A percentile compares a stretch with the other conserved stretches of the same genome.
phyloP scores from a whole-genome alignment of 2,329 filamentous ascomycete species.

The Thielaviopsis populi region DNA sequence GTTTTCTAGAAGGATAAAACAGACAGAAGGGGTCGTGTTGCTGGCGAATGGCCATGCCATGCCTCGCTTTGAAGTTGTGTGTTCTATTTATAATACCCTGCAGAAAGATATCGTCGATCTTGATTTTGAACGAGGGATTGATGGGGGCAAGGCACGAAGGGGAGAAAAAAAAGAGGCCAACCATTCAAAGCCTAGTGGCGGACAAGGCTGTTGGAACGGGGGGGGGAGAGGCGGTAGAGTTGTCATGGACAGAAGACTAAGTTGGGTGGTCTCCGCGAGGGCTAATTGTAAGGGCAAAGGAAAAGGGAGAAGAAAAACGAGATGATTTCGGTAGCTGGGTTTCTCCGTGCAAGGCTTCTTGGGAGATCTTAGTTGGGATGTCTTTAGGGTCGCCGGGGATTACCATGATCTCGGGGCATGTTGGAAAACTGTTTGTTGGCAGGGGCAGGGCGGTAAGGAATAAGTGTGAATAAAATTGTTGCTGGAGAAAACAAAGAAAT shows the following conservation, averaged over 20 bases:
- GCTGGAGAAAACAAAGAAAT: too few relatives aligned
- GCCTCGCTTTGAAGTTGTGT: neutral
- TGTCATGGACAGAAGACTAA: neutral
- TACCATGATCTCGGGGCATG: conserved; percentile 13
- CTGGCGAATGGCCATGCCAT: neutral
- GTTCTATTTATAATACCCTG: conserved; percentile 1
- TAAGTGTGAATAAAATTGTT: too few relatives aligned
- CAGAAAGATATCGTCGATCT: neutral
- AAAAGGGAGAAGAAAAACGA: neutral
- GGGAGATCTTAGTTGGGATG: conserved; percentile 1
- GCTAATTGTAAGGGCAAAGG: neutral
- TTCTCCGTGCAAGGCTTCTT: neutral
- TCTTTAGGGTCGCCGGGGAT: conserved; percentile 6
- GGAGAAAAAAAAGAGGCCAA: neutral
- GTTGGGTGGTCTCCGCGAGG: neutral
- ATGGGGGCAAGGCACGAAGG: neutral
- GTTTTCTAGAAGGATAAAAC: conserved; percentile 2
- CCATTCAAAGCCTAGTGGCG: neutral
- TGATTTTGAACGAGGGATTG: neutral
- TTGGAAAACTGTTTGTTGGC: neutral
- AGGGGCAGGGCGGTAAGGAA: neutral
- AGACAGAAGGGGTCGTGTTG: neutral
- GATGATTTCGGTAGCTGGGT: neutral
- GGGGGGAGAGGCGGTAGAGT: neutral
- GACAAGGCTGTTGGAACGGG: neutral